Conservation (phyloP, 176 grass and related monocot genomes). For the Zea luxurians region DNA sequence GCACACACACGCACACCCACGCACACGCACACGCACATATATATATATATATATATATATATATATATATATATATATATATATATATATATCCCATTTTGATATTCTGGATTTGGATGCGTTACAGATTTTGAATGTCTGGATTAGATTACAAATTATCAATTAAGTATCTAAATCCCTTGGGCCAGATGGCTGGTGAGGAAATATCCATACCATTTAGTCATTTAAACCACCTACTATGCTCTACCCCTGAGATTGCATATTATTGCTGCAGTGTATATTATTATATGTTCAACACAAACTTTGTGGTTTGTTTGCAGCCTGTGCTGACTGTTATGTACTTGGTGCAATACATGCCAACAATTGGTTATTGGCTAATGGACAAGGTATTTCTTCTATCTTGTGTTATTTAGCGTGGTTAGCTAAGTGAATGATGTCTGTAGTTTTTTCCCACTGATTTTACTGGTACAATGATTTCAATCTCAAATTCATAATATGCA, state of each 20-base stretch:
- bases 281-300: conserved; percentile 21
- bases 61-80: no score
- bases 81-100: no score
- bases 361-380: conserved; percentile 85
- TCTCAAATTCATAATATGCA: neutral
- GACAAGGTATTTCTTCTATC: conserved; percentile 68
- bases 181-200: no score
- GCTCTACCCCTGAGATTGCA: neutral
- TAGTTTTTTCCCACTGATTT: neutral
- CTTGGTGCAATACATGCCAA: conserved; percentile 86
- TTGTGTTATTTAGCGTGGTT: neutral
- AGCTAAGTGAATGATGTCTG: neutral
- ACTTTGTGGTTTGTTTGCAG: conserved; percentile 46
- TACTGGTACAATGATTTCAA: neutral
- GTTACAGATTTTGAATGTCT: no score
- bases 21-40: no score
- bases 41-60: no score
- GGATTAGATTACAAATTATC: no score
- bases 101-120: no score
- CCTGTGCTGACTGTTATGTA: conserved; percentile 94
- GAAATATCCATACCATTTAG: neutral
- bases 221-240: neutral
- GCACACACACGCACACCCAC: no score
- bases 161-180: no score
- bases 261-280: neutral